Percentiles rank a stretch among this genome's conserved stretches.
Conservation (phyloP, 2,329 filamentous ascomycete species). For the Aspergillus chevalieri region DNA sequence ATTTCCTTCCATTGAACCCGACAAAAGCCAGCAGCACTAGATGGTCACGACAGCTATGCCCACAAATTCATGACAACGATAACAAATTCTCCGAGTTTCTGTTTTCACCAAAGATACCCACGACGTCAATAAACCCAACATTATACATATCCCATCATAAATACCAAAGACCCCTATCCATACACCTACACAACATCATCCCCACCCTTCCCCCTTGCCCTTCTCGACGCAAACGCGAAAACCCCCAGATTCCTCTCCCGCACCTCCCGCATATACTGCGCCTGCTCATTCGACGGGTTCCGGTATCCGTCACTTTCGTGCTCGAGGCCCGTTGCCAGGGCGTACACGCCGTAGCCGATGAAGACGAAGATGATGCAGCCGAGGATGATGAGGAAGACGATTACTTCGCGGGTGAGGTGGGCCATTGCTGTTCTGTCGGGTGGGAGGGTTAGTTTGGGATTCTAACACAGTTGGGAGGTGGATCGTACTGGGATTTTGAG, state of each 20-base stretch:
- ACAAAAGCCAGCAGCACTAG: no score
- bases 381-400: conserved; percentile 11
- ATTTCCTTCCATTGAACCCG: neutral
- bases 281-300: conserved; percentile 19
- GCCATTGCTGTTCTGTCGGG: neutral
- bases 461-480: no score
- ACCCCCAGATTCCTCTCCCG: conserved; percentile 17
- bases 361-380: conserved; percentile 22
- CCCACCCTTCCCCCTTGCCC: neutral
- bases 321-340: conserved; percentile 9
- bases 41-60: no score
- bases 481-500: neutral
- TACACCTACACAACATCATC: neutral
- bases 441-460: neutral
- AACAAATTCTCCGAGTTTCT: no score
- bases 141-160: neutral
- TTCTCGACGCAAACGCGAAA: conserved; percentile 13
- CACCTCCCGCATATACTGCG: conserved; percentile 24
- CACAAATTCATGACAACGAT: no score
- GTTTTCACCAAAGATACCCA: no score
- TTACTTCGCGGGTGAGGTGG: neutral
- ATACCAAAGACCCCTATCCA: neutral
- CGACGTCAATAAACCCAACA: no score
- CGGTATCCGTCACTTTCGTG: conserved; percentile 1
- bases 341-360: conserved; percentile 23